Percentiles rank a stretch among this genome's conserved stretches.
Conservation (phyloP, 306 rosid genomes). For the Psophocarpus tetragonolobus region DNA sequence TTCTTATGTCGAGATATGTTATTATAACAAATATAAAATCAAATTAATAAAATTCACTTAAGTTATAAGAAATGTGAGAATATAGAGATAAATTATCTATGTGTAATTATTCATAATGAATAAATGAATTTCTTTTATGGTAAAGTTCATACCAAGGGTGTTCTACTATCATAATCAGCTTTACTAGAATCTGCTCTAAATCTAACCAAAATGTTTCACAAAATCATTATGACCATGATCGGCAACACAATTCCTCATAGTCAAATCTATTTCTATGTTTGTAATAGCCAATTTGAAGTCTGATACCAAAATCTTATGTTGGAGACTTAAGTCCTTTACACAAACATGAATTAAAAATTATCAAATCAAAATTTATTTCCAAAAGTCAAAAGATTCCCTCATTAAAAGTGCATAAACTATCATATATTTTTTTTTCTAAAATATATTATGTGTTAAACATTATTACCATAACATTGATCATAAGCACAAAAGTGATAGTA, state of each 20-base stretch:
- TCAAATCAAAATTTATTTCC: background rate
- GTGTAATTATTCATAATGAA: background rate
- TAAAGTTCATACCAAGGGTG: slow-evolving; percentile 67
- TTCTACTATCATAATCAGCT: slow-evolving; percentile 68
- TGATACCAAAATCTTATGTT: slow-evolving; percentile 58
- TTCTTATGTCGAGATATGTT: slow-evolving; percentile 64
- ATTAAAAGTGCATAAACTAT: too few relatives aligned
- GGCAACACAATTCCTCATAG: slow-evolving; percentile 59
- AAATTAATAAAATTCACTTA: slow-evolving; percentile 11
- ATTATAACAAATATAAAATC: background rate
- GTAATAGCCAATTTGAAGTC: slow-evolving; percentile 50
- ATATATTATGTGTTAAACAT: background rate
- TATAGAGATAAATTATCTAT: background rate
- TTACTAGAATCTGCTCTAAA: slow-evolving; percentile 70
- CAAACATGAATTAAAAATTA: background rate
- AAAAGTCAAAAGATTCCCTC: background rate
- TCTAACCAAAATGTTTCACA: slow-evolving; percentile 53
- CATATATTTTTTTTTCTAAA: too few relatives aligned
- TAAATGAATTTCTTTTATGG: too few relatives aligned
- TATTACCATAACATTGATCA: background rate
- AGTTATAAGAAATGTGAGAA: background rate
- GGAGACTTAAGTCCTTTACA: slow-evolving; percentile 50
- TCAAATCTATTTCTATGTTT: slow-evolving; percentile 56
- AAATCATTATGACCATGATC: slow-evolving; percentile 52
- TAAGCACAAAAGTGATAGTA: background rate